phyloP scores from a whole-genome alignment of 306 rosid species.

The Trifolium dubium region DNA sequence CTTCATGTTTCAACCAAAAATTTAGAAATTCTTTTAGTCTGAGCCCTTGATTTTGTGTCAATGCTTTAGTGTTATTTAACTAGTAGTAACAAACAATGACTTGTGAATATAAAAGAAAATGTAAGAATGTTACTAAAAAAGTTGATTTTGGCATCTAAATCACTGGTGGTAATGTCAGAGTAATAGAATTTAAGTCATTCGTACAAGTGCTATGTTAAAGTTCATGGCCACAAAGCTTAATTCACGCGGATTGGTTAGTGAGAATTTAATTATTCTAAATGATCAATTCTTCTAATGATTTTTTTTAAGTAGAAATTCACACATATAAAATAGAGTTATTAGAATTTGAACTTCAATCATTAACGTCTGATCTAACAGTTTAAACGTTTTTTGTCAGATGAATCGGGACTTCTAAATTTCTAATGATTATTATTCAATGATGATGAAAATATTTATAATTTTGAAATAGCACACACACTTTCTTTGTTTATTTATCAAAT shows the following conservation, averaged over 20 bases:
- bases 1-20: neutral
- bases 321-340: no score
- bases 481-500: neutral
- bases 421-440: neutral
- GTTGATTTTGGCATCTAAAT: conserved; percentile 5
- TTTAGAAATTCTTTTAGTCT: neutral
- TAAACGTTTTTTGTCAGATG: no score
- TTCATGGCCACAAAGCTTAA: neutral
- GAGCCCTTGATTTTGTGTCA: neutral
- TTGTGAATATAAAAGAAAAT: neutral
- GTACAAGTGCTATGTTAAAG: neutral
- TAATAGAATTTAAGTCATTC: neutral
- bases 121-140: neutral
- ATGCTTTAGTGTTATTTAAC: neutral
- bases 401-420: no score
- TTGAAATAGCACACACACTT: neutral
- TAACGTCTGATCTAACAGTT: no score
- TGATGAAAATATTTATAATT: neutral
- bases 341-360: no score
- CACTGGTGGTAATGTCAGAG: neutral
- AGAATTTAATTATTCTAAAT: conserved; percentile 3
- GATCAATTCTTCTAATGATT: neutral
- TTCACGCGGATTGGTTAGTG: neutral
- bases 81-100: neutral
- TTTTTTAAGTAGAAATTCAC: no score